A percentile compares a stretch with the other conserved stretches of the same genome.
Evolutionary conservation across 2,329 filamentous ascomycete genomes (phyloP).

Genomic region (Ambrosiella xylebori): DNA sequence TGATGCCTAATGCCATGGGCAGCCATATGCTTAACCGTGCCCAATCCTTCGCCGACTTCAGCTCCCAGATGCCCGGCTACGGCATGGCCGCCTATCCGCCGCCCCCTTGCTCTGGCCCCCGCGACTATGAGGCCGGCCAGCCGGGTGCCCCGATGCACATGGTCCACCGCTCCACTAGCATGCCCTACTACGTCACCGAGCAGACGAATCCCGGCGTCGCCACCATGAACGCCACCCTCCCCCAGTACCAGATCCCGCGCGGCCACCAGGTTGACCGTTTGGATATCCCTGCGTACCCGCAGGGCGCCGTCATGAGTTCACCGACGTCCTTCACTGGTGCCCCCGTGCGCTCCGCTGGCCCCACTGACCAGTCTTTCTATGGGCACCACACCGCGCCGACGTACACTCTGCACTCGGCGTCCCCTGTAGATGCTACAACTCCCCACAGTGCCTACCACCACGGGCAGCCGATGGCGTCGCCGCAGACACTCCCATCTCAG

Average conservation of each 20-base stretch:
- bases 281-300: constrained; percentile 30
- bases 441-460: constrained; percentile 17
- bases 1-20: constrained; percentile 23
- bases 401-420: constrained; percentile 31
- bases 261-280: constrained; percentile 28
- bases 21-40: constrained; percentile 31
- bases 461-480: constrained; percentile 13
- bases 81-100: constrained; percentile 18
- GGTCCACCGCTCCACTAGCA: constrained; percentile 30
- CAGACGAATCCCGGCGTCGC: constrained; percentile 44
- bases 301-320: constrained; percentile 35
- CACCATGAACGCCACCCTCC: constrained; percentile 39
- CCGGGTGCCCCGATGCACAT: constrained; percentile 25
- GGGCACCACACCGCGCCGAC: constrained; percentile 33
- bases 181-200: constrained; percentile 42
- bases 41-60: constrained; percentile 38
- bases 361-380: constrained; percentile 36
- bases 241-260: constrained; percentile 34
- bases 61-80: constrained; percentile 29
- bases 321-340: constrained; percentile 40
- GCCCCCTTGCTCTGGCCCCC: constrained; percentile 17
- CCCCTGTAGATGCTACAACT: constrained; percentile 27
- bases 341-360: constrained; percentile 35
- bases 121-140: constrained; percentile 27
- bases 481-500: constrained; percentile 21